phyloP scores from a whole-genome alignment of 345 rosid genomes.

The Triadica sebifera region DNA sequence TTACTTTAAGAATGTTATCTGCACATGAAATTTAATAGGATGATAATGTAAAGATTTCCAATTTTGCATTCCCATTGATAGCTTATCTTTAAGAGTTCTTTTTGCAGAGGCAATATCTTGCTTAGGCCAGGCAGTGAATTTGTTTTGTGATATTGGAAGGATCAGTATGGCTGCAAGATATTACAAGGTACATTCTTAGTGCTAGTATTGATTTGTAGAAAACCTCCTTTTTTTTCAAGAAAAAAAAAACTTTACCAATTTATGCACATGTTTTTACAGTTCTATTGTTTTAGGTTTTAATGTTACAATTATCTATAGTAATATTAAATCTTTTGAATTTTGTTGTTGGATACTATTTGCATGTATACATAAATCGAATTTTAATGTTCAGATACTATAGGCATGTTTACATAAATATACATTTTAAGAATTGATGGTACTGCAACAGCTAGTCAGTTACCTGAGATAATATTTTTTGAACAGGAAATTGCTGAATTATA shows the following conservation, averaged over 20 bases:
- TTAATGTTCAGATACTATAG: too few species aligned
- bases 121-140: slow-evolving; percentile 73
- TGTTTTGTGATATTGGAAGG: slow-evolving; percentile 92
- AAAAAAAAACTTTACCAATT: neutral
- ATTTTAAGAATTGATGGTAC: neutral
- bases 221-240: neutral
- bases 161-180: slow-evolving; percentile 99
- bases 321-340: neutral
- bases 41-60: neutral
- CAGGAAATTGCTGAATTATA: slow-evolving; percentile 36
- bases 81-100: neutral
- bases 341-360: neutral
- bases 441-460: neutral
- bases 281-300: neutral
- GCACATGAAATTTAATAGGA: neutral
- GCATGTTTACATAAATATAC: neutral
- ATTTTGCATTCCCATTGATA: neutral
- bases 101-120: slow-evolving; percentile 88
- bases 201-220: neutral
- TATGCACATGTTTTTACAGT: neutral
- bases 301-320: neutral
- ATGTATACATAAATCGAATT: too few species aligned
- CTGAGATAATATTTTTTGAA: neutral
- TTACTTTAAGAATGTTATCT: neutral
- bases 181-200: slow-evolving; percentile 53